These are phyloP conservation scores for Akebia trifoliata DNA, from an alignment of 164 flowering plant genomes.

Conservation along the genomic window DNA sequence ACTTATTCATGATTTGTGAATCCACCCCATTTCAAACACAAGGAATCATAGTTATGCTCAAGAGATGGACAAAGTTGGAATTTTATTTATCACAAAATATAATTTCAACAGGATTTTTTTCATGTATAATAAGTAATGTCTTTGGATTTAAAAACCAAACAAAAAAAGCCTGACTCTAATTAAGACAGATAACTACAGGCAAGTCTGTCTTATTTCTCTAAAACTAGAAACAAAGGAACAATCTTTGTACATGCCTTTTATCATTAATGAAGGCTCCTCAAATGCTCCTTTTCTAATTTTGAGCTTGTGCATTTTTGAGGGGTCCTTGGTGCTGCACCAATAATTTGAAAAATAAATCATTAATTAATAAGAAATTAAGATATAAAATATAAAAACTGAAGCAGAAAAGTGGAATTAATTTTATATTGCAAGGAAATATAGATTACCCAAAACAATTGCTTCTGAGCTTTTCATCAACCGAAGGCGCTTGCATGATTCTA, in stretches of 20 bases:
- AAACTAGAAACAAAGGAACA: neutral
- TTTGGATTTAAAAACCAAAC: too few species aligned
- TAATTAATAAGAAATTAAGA: neutral
- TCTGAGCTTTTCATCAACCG: slow-evolving; percentile 55
- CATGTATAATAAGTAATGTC: too few species aligned
- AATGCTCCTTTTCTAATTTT: slow-evolving; percentile 13
- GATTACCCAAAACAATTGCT: slow-evolving; percentile 39
- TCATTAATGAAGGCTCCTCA: neutral
- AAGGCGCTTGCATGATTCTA: slow-evolving; percentile 42
- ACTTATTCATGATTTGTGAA: too few species aligned
- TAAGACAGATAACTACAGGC: too few species aligned
- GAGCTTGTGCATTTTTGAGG: slow-evolving; percentile 20
- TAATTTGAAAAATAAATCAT: neutral
- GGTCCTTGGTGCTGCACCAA: slow-evolving; percentile 28
- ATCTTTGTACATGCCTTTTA: slow-evolving; percentile 3
- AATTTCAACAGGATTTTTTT: too few species aligned
- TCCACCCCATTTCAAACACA: too few species aligned
- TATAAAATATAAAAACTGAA: neutral
- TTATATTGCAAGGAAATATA: neutral
- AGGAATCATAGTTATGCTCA: too few species aligned
- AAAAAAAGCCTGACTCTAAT: too few species aligned
- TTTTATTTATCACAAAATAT: too few species aligned
- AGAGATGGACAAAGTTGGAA: too few species aligned
- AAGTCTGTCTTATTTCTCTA: neutral
- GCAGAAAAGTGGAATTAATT: neutral